Percentiles rank a stretch among this genome's conserved stretches.
Evolutionary conservation across 2,329 filamentous ascomycete genomes (phyloP).

Genomic region (Pezicula radicicola): DNA sequence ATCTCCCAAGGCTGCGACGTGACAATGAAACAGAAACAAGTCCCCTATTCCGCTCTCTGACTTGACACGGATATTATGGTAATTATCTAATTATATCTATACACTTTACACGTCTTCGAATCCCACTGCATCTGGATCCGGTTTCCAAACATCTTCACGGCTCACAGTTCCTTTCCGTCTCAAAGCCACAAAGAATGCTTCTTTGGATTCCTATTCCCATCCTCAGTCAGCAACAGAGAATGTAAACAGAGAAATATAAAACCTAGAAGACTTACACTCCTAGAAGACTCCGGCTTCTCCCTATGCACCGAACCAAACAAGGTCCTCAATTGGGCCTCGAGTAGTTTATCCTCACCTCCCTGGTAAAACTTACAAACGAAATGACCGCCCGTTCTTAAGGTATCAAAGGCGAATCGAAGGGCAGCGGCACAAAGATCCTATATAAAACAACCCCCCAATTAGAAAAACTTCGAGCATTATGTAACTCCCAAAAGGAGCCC

Average conservation of each 20-base stretch:
- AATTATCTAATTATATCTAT: neutral
- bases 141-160: constrained; percentile 37
- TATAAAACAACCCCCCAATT: neutral
- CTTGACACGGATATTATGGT: neutral
- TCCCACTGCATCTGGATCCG: neutral
- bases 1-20: too few species aligned
- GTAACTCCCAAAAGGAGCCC: too few species aligned
- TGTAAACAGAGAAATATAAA: constrained; percentile 5
- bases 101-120: constrained; percentile 24
- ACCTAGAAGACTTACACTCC: constrained; percentile 59
- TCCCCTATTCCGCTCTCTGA: neutral
- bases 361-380: constrained; percentile 99
- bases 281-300: constrained; percentile 89
- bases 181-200: constrained; percentile 82
- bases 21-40: neutral
- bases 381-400: constrained; percentile 76
- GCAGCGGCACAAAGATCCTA: constrained; percentile 90
- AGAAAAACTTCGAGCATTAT: too few species aligned
- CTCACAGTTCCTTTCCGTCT: constrained; percentile 55
- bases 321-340: constrained; percentile 72
- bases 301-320: constrained; percentile 79
- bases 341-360: constrained; percentile 75
- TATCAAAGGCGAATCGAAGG: constrained; percentile 80
- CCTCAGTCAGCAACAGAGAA: too few species aligned
- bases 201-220: constrained; percentile 67